Conservation (phyloP, 306 rosid species). For the Trifolium subterraneum region DNA sequence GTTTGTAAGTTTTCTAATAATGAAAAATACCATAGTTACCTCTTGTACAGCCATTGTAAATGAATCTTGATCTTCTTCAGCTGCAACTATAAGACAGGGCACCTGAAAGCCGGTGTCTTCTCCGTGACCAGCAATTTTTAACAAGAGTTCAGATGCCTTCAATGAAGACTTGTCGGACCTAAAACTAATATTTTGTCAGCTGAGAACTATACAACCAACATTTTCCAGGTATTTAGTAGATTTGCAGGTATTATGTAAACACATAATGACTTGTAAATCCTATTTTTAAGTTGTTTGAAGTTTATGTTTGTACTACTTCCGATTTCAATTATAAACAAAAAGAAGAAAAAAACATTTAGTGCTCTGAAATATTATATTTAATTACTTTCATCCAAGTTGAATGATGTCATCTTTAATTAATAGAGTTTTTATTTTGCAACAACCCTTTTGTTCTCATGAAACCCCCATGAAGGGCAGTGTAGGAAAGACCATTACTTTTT, state of each 20-base stretch:
- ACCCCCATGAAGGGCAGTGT: no score
- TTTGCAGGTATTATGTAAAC: neutral
- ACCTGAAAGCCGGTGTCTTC: conserved; percentile 92
- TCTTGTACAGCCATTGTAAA: conserved; percentile 86
- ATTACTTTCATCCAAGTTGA: no score
- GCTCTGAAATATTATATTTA: no score
- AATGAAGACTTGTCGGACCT: conserved; percentile 89
- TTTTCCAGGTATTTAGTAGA: neutral
- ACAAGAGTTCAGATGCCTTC: conserved; percentile 78
- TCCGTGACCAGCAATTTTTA: conserved; percentile 90
- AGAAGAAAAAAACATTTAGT: no score
- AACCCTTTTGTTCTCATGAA: no score
- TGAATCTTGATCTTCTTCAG: conserved; percentile 87
- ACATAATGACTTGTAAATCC: neutral
- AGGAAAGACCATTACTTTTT: no score
- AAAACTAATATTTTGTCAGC: conserved; percentile 41
- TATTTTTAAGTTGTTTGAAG: conserved; percentile 5
- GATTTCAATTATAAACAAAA: no score
- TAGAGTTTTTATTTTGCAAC: no score
- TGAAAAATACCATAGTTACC: conserved; percentile 72
- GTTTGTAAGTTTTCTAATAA: neutral
- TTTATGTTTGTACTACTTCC: neutral
- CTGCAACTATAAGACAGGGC: conserved; percentile 97
- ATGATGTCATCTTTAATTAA: no score
- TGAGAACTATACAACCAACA: conserved; percentile 4